These are phyloP conservation scores for Suillus subalutaceus DNA, from an alignment of 768 basidiomycete species.

Conservation along the genomic window DNA sequence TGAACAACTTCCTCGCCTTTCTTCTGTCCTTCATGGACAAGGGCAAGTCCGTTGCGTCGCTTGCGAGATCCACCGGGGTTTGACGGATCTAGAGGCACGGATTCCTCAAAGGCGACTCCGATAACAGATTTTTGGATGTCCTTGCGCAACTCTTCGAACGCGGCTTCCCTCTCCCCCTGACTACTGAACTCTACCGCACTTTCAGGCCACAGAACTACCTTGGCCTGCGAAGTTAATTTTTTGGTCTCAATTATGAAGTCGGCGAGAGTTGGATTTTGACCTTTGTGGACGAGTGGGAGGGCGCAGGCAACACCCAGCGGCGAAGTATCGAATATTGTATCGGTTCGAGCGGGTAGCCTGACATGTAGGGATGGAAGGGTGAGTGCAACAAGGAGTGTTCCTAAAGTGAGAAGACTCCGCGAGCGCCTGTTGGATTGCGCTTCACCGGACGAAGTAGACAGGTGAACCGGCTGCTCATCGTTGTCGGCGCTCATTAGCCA, in stretches of 20 bases:
- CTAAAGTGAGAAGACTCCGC: constrained; percentile 40
- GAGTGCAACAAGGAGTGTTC: constrained; percentile 44
- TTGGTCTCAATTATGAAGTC: constrained; percentile 65
- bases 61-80: constrained; percentile 40
- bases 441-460: constrained; percentile 10
- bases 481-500: constrained; percentile 56
- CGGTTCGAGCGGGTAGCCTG: constrained; percentile 41
- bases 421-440: constrained; percentile 14
- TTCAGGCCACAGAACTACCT: constrained; percentile 80
- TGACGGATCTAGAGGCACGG: constrained; percentile 42
- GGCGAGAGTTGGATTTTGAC: constrained; percentile 50
- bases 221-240: constrained; percentile 45
- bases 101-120: constrained; percentile 77
- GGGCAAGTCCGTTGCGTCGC: constrained; percentile 63
- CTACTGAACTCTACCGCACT: constrained; percentile 70
- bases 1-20: constrained; percentile 43
- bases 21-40: constrained; percentile 47
- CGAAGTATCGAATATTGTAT: constrained; percentile 45
- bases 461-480: constrained; percentile 13
- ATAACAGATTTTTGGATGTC: constrained; percentile 46
- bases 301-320: constrained; percentile 69
- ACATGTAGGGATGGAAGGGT: constrained; percentile 58
- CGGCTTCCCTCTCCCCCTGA: constrained; percentile 47
- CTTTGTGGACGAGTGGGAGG: constrained; percentile 51
- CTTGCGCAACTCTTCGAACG: constrained; percentile 47